Evolutionary conservation across 345 rosid genomes (phyloP).

Genomic region (Excoecaria agallocha): DNA sequence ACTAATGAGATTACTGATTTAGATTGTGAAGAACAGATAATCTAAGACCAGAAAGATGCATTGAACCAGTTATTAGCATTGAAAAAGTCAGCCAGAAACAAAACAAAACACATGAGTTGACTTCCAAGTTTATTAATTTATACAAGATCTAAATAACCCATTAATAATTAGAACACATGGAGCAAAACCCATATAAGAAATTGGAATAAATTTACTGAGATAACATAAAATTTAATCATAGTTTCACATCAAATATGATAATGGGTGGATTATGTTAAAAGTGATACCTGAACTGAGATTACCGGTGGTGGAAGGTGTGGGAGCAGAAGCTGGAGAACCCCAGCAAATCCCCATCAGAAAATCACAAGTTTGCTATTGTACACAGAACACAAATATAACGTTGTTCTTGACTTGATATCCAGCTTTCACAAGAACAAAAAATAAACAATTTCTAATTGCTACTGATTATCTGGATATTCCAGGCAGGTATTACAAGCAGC

Average conservation of each 20-base stretch:
- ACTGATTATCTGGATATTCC: too few species aligned
- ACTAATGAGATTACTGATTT: not conserved
- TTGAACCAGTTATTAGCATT: not conserved
- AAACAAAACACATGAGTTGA: not conserved
- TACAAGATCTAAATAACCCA: not conserved
- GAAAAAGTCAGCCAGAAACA: not conserved
- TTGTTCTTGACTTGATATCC: not conserved
- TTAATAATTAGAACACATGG: not conserved
- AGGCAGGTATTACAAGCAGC: too few species aligned
- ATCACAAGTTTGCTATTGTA: not conserved
- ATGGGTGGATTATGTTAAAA: not conserved
- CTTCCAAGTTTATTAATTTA: not conserved
- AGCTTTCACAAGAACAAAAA: not conserved
- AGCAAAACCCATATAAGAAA: conserved; percentile 4
- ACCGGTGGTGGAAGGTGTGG: conserved; percentile 48
- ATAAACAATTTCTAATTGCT: too few species aligned
- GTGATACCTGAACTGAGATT: conserved; percentile 54
- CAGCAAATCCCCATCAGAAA: conserved; percentile 67
- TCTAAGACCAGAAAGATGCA: not conserved
- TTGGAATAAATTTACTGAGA: not conserved
- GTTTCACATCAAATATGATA: not conserved
- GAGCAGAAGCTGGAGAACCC: conserved; percentile 41
- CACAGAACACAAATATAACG: not conserved
- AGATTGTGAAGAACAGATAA: not conserved
- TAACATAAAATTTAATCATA: not conserved